phyloP scores from a whole-genome alignment of 225 moss, liverwort and hornwort species.

The Marchantia polymorpha region DNA sequence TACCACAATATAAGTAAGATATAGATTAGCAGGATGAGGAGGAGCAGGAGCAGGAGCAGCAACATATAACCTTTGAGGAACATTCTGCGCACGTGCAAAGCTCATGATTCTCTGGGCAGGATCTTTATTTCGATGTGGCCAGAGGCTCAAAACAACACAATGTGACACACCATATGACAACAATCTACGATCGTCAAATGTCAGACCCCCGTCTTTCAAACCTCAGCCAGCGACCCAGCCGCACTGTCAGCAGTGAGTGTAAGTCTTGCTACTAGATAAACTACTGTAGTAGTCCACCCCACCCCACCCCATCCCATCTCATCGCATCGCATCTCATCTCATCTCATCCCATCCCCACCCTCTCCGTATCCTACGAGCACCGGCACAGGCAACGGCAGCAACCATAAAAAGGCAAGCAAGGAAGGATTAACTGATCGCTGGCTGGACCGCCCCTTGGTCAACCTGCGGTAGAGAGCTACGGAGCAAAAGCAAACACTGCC shows the following conservation, averaged over 20 bases:
- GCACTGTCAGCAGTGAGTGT: neutral
- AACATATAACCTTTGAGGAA: constrained; percentile 11
- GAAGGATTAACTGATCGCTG: neutral
- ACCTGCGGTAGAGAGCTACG: neutral
- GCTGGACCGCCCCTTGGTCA: neutral
- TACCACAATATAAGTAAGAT: neutral
- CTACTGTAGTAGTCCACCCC: neutral
- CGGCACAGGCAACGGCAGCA: neutral
- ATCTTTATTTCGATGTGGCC: constrained; percentile 4
- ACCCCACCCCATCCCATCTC: neutral
- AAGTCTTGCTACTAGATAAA: neutral
- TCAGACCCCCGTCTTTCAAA: constrained; percentile 1
- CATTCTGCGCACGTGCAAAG: constrained; percentile 22
- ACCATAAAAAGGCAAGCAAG: neutral
- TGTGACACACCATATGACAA: constrained; percentile 2
- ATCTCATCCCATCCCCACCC: neutral
- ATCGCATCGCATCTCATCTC: neutral
- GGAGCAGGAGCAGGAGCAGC: neutral
- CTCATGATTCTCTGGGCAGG: constrained; percentile 13
- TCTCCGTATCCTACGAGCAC: neutral
- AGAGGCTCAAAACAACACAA: neutral
- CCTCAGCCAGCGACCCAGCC: neutral
- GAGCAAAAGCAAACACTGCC: neutral
- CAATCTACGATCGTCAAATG: neutral
- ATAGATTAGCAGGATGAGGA: neutral